phyloP scores from a whole-genome alignment of 345 rosid species.

The Clarkia xantiana region DNA sequence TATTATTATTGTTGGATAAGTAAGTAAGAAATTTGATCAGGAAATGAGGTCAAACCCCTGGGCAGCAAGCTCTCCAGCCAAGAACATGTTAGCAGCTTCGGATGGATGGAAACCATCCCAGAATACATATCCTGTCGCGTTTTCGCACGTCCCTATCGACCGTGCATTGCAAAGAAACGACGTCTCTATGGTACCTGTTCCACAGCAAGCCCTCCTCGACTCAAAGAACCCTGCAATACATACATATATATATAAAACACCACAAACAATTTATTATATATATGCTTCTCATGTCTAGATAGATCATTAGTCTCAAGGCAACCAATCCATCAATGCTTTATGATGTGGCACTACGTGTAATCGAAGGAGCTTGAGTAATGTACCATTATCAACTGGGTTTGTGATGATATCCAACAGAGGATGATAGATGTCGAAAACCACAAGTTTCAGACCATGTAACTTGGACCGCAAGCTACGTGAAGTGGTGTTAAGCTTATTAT shows the following conservation, averaged over 20 bases:
- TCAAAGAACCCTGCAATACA: constrained; percentile 66
- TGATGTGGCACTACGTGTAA: too few species aligned
- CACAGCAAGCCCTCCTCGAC: constrained; percentile 77
- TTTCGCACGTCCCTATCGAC: constrained; percentile 57
- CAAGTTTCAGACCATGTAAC: constrained; percentile 68
- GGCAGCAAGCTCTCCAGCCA: constrained; percentile 46
- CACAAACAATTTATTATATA: too few species aligned
- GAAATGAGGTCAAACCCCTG: constrained; percentile 69
- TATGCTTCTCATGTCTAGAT: too few species aligned
- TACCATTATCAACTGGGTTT: constrained; percentile 55
- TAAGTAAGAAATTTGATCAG: constrained; percentile 21
- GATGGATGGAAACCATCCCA: constrained; percentile 98
- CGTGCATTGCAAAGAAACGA: constrained; percentile 65
- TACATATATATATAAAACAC: neutral
- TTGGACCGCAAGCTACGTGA: constrained; percentile 34
- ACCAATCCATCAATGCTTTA: too few species aligned
- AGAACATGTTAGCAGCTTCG: constrained; percentile 57
- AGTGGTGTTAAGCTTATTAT: constrained; percentile 52
- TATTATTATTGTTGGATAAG: too few species aligned
- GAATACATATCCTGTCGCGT: constrained; percentile 70
- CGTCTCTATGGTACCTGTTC: constrained; percentile 74
- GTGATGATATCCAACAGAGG: constrained; percentile 63
- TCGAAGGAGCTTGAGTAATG: too few species aligned
- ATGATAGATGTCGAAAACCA: constrained; percentile 58
- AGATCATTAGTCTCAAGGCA: too few species aligned